Conservation (phyloP, 371 early-diverging fungal species). For the Rhizomucor miehei region DNA sequence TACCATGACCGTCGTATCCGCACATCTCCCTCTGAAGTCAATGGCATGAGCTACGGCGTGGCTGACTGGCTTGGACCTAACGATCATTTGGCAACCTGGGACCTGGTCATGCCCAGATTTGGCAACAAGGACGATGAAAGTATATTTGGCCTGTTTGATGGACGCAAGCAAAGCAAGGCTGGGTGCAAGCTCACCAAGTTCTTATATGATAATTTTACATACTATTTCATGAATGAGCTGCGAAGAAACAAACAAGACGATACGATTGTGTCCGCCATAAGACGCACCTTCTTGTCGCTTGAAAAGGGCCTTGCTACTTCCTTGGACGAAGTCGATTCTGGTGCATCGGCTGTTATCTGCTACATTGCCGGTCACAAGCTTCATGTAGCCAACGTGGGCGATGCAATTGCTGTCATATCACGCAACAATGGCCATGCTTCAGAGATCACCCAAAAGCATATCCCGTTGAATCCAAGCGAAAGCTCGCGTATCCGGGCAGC, state of each 20-base stretch:
- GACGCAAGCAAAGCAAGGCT: conserved; percentile 49
- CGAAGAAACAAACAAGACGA: conserved; percentile 54
- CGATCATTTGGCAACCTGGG: conserved; percentile 70
- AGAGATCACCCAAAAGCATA: conserved; percentile 76
- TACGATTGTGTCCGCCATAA: conserved; percentile 56
- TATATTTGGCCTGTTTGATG: conserved; percentile 87
- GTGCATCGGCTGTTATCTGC: conserved; percentile 71
- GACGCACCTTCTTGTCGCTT: conserved; percentile 72
- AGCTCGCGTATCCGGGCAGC: conserved; percentile 71
- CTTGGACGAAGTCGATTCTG: conserved; percentile 50
- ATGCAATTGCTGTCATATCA: conserved; percentile 81
- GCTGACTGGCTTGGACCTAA: conserved; percentile 77
- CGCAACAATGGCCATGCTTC: conserved; percentile 68
- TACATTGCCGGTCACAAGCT: conserved; percentile 77
- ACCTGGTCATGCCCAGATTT: conserved; percentile 78
- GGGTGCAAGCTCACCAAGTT: conserved; percentile 64
- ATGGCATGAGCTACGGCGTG: conserved; percentile 81
- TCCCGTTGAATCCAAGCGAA: conserved; percentile 67
- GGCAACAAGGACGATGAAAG: conserved; percentile 79
- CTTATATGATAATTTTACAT: conserved; percentile 66
- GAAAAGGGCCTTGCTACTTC: conserved; percentile 40
- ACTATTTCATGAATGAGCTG: conserved; percentile 70
- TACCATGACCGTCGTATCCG: conserved; percentile 78
- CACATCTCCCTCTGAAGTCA: conserved; percentile 79
- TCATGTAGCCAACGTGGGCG: conserved; percentile 90